Base-by-base conservation (phyloP, 2,329 filamentous ascomycete genomes). In the Verticillium albo-atrum region DNA sequence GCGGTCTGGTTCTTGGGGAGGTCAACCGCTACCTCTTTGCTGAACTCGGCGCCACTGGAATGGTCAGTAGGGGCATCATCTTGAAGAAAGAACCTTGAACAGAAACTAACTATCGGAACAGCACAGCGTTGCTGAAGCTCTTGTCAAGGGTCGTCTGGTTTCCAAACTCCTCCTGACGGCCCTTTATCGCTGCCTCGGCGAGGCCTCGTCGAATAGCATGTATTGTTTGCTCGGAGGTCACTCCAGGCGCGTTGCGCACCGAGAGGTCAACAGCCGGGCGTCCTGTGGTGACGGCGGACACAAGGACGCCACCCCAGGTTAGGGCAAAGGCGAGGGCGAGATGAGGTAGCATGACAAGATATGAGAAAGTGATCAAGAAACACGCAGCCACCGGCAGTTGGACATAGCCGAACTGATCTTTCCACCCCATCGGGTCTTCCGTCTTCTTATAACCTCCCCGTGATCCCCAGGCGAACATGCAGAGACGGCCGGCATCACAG, bases 81-180 rank as follows among this genome's bases (percentile, higher is more conserved):
- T 12, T 10, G 6, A 23, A 25, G 26, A 17, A 25, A 7, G 3
- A 17, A 50, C 1, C 17, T 2, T 20, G 15, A 20, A 10, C n/a
- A 14, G 42, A 23, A 20, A 57, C 71, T 64, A 58, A 72, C 70
- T 65, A 67, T 51, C 66, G 74, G 55, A 77, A 72, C 12, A 80
- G 65, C 0, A 68, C 68, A 0, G 75, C 74, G n/a, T 70, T 72
- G 50, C 72, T 66, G 72, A 75, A 79, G 58, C 72, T 76, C 55
- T 69, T 72, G 59, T 75, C 71, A n/a, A 80, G 63, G 14, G 66
- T 65, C 0, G 69, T 71, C 55, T 67, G 70, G 54, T 71, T 74
- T 30, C 53, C 57, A 53, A 58, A 60, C 17, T 60, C 55, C 4
- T 34, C 26, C 6, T 58, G n/a, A 14, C 58, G 23, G 4, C 60